A percentile compares a stretch with the other conserved stretches of the same genome.
phyloP scores from a whole-genome alignment of 805 yeast species.

The Candida silvicultrix region DNA sequence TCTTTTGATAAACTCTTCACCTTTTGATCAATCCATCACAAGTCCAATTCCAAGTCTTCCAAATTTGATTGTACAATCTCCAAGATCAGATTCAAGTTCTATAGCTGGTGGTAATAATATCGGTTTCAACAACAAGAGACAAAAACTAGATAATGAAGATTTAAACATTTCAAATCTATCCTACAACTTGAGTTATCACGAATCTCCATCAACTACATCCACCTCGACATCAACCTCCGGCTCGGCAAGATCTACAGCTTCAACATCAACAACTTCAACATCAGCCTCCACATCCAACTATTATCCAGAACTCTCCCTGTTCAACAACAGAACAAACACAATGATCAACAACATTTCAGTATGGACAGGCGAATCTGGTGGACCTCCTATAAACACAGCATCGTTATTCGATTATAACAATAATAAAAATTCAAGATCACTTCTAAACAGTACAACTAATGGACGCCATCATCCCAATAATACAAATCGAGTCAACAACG shows the following conservation, averaged over 20 bases:
- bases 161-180: not conserved
- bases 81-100: not conserved
- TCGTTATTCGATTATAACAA: constrained; percentile 5
- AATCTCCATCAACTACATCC: not conserved
- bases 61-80: not conserved
- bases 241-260: constrained; percentile 3
- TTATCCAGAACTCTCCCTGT: constrained; percentile 16
- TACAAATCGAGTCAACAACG: too few relatives aligned
- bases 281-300: constrained; percentile 2
- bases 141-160: not conserved
- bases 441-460: too few relatives aligned
- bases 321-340: constrained; percentile 7
- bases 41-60: not conserved
- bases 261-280: constrained; percentile 9
- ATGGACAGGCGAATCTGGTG: constrained; percentile 42
- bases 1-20: constrained; percentile 36
- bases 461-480: too few relatives aligned
- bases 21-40: constrained; percentile 20
- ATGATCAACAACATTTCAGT: constrained; percentile 48
- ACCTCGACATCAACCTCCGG: constrained; percentile 3
- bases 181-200: not conserved
- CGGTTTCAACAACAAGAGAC: not conserved
- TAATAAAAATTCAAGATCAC: not conserved
- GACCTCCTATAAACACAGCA: constrained; percentile 2
- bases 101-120: too few relatives aligned